Percentiles rank a stretch among this genome's conserved stretches.
phyloP scores from a whole-genome alignment of 176 grass and related monocot species.

The maize (Zea mays) region DNA sequence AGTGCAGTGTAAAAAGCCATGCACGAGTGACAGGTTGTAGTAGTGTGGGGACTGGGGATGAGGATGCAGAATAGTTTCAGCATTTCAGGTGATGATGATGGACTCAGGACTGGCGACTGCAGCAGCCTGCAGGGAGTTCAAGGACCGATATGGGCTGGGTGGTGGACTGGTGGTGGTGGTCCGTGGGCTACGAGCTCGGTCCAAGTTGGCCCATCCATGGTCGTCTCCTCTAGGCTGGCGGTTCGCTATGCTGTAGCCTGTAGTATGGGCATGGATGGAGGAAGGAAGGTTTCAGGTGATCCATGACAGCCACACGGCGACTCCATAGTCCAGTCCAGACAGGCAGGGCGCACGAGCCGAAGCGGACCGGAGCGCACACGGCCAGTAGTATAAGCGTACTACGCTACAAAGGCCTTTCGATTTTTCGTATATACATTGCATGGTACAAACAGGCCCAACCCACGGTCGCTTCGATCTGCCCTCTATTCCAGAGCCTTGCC shows the following conservation, averaged over 20 bases:
- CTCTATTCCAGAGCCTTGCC: neutral
- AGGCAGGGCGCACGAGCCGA: no score
- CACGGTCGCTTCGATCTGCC: neutral
- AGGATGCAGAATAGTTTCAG: no score
- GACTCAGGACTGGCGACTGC: neutral
- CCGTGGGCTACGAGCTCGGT: conserved; percentile 11
- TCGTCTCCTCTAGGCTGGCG: neutral
- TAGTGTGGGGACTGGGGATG: no score
- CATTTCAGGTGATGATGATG: no score
- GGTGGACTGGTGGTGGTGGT: neutral
- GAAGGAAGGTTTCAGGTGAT: neutral
- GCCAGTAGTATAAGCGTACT: no score
- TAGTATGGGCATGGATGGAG: neutral
- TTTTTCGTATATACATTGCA: no score
- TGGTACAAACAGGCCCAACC: neutral
- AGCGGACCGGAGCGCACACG: no score
- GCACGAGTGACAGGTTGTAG: no score
- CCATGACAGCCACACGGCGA: neutral
- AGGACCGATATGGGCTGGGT: neutral
- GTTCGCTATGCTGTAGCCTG: neutral
- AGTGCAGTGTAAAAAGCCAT: no score
- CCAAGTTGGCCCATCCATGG: neutral
- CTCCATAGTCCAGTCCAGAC: no score
- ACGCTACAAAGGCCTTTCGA: no score
- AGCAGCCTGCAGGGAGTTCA: neutral